These are phyloP conservation scores for Diaporthe eres DNA, from an alignment of 2,329 filamentous ascomycete genomes.

Conservation along the genomic window DNA sequence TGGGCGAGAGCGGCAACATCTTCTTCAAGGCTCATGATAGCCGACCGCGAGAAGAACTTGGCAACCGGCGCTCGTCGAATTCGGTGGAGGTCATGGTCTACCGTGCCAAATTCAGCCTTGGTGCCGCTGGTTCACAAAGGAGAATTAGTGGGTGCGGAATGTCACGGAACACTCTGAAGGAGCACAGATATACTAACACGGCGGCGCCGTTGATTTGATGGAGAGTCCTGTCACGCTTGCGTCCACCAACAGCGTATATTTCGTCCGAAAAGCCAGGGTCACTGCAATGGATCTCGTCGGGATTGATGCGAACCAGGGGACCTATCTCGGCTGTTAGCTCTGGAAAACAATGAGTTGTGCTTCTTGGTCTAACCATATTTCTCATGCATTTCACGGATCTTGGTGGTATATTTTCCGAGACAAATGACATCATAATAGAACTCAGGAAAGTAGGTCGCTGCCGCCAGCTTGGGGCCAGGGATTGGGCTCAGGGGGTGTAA, in stretches of 20 bases:
- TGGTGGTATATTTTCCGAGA: conserved; percentile 18
- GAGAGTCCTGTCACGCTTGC: conserved; percentile 28
- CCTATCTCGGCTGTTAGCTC: neutral
- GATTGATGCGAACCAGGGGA: conserved; percentile 32
- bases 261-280: conserved; percentile 28
- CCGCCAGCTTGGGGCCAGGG: conserved; percentile 29
- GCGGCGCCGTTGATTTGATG: conserved; percentile 13
- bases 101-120: conserved; percentile 9
- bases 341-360: too few species aligned
- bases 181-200: neutral
- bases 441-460: conserved; percentile 26
- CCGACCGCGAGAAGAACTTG: conserved; percentile 32
- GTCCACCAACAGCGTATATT: conserved; percentile 26
- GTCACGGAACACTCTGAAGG: neutral
- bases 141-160: neutral
- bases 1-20: conserved; percentile 6
- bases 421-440: conserved; percentile 33
- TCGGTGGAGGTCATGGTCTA: conserved; percentile 29
- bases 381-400: conserved; percentile 25
- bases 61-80: conserved; percentile 10
- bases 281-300: conserved; percentile 34
- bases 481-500: conserved; percentile 25
- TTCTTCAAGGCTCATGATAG: neutral
- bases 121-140: neutral
- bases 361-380: conserved; percentile 21